Conservation (phyloP, 176 grass and related monocot species). For the Eleusine indica region DNA sequence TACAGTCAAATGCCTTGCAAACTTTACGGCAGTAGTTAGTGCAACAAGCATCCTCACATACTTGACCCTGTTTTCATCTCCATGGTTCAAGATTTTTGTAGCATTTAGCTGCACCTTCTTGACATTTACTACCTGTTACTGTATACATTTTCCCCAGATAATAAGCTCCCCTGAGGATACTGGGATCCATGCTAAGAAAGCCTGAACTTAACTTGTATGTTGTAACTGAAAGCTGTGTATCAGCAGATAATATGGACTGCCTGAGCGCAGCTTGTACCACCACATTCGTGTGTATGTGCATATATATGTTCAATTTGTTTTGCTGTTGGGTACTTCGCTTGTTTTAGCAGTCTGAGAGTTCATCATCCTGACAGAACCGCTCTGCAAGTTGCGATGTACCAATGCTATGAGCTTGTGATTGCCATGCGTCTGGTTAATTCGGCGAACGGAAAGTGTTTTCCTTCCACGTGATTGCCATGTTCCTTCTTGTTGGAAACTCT, state of each 20-base stretch:
- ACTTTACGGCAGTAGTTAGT: constrained; percentile 51
- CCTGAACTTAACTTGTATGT: constrained; percentile 28
- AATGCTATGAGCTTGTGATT: no score
- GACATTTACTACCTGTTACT: constrained; percentile 60
- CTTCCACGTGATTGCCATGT: no score
- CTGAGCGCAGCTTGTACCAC: neutral
- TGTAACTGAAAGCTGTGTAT: constrained; percentile 34
- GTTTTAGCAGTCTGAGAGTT: neutral
- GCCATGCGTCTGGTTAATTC: no score
- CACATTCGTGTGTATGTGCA: neutral
- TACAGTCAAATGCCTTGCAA: constrained; percentile 55
- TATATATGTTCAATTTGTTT: neutral
- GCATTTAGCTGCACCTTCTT: constrained; percentile 63
- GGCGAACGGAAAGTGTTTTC: no score
- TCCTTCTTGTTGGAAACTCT: no score
- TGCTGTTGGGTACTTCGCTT: neutral
- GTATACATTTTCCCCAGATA: constrained; percentile 59
- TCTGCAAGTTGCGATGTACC: no score
- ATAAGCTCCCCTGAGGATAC: constrained; percentile 23
- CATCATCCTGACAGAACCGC: no score
- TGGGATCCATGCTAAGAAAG: constrained; percentile 42
- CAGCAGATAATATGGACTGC: neutral
- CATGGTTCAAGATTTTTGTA: constrained; percentile 84
- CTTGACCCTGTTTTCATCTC: constrained; percentile 64
- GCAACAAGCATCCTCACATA: constrained; percentile 54